Evolutionary conservation across 345 rosid species (phyloP), one percentile per base, ranked within the genome.

Genomic region (Eucalyptus microcorys): DNA sequence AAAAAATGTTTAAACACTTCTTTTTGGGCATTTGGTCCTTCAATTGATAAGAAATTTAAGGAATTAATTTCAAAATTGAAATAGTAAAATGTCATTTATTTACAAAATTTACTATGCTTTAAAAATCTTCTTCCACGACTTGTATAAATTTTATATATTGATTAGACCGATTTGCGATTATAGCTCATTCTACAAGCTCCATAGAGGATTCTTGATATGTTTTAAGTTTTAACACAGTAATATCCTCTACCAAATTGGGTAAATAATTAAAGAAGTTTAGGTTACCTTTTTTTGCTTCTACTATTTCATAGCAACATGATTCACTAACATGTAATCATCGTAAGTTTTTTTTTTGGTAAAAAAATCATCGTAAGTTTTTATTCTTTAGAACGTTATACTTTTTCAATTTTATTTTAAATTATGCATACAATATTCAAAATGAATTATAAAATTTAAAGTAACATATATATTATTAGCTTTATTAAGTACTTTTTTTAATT

Each of bases 291-390:
- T 57, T 3, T 26, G n/a, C 66, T 57, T 57, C n/a, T 6, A 57
- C n/a, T 0, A 26, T 57, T 57, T 57, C n/a, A 57, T 0, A 11
- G n/a, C 32, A 0, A 61, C 34, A 27, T 1, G 68, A 27, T 13
- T 27, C 16, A 61, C 16, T 30, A 0, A 30, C 16, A 61, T 30
- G 37, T 30, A 26, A 61, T 30, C 71, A 61, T 30, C 71, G 5
- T 61, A 61, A 61, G 71, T 13, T 30, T 61, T 61, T 61, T n/a
- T n/a, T n/a, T n/a, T n/a, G n/a, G n/a, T n/a, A n/a, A n/a, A n/a
- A n/a, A n/a, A 26, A 61, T 30, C 71, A 61, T 30, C 71, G 5
- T 61, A 61, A 61, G 71, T 13, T 30, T 61, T 61, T 61, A 11
- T 57, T 57, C 30, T 26, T 26, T 57, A 26, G 14, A 26, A 26